These are phyloP conservation scores for Metschnikowia lochheadii DNA, from an alignment of 805 yeast species.

Conservation along the genomic window DNA sequence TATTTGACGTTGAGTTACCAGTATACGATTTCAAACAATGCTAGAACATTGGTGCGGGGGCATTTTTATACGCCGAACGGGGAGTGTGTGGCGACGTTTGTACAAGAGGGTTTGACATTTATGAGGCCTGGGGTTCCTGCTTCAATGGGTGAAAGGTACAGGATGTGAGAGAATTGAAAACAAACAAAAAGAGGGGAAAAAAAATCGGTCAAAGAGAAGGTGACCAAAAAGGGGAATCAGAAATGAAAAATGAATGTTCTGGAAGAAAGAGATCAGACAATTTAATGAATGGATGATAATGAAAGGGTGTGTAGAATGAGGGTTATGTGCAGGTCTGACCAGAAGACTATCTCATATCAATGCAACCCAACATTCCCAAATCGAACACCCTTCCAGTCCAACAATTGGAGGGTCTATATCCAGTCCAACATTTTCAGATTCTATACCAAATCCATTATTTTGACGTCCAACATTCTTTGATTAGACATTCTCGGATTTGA, in stretches of 20 bases:
- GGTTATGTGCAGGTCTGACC: too few relatives aligned
- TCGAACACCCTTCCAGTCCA: neutral
- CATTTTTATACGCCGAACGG: slow-evolving; percentile 29
- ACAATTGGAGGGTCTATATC: neutral
- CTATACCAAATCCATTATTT: too few relatives aligned
- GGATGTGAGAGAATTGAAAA: neutral
- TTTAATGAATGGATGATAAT: too few relatives aligned
- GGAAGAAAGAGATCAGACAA: too few relatives aligned
- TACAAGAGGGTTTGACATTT: slow-evolving; percentile 40
- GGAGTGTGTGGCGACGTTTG: slow-evolving; percentile 34
- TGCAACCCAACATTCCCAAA: neutral
- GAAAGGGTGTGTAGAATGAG: too few relatives aligned
- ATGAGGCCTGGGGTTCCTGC: slow-evolving; percentile 25
- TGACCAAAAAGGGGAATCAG: neutral
- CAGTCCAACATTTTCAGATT: neutral
- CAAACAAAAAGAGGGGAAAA: too few relatives aligned
- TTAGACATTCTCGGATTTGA: too few relatives aligned
- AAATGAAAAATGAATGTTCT: too few relatives aligned
- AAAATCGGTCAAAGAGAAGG: neutral
- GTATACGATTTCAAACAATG: slow-evolving; percentile 30
- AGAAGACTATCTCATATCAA: too few relatives aligned
- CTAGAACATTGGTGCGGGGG: slow-evolving; percentile 37
- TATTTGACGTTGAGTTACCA: slow-evolving; percentile 39
- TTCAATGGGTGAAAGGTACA: slow-evolving; percentile 1
- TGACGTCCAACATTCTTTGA: too few relatives aligned